Percentiles rank a stretch among this genome's conserved stretches.
Evolutionary conservation across 805 yeast species (phyloP).

Genomic region (Myxozyma neotropica): DNA sequence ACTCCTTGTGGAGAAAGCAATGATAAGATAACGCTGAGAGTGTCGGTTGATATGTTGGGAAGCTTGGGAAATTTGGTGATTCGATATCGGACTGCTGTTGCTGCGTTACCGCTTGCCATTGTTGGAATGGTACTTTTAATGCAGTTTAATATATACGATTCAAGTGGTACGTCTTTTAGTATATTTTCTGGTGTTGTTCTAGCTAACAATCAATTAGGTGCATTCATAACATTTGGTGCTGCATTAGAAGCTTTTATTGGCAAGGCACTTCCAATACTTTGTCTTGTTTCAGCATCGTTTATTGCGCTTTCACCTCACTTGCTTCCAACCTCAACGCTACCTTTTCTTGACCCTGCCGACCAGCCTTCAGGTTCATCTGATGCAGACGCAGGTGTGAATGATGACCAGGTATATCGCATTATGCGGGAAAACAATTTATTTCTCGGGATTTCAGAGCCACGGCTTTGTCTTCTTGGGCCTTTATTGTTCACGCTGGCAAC

Average conservation of each 20-base stretch:
- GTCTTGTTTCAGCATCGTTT: conserved; percentile 33
- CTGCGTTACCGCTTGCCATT: conserved; percentile 68
- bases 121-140: conserved; percentile 54
- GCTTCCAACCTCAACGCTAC: conserved; percentile 43
- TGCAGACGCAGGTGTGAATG: conserved; percentile 1
- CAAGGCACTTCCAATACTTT: conserved; percentile 39
- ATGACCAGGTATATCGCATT: conserved; percentile 40
- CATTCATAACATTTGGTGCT: conserved; percentile 26
- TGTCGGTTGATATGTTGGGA: conserved; percentile 55
- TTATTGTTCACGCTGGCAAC: conserved; percentile 54
- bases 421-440: conserved; percentile 55
- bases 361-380: conserved; percentile 4
- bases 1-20: conserved; percentile 14
- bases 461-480: conserved; percentile 61
- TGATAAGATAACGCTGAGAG: conserved; percentile 26
- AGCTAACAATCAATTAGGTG: conserved; percentile 6
- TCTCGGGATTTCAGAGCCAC: conserved; percentile 64
- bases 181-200: background rate
- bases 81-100: conserved; percentile 76
- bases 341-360: conserved; percentile 46
- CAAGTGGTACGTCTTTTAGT: background rate
- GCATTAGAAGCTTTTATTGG: conserved; percentile 39
- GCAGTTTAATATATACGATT: conserved; percentile 55
- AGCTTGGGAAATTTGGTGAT: conserved; percentile 71
- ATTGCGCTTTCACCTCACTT: conserved; percentile 40